Evolutionary conservation across 164 flowering plant genomes (phyloP), one percentile per base, ranked within the genome.

Genomic region (Umbilicus rupestris): DNA sequence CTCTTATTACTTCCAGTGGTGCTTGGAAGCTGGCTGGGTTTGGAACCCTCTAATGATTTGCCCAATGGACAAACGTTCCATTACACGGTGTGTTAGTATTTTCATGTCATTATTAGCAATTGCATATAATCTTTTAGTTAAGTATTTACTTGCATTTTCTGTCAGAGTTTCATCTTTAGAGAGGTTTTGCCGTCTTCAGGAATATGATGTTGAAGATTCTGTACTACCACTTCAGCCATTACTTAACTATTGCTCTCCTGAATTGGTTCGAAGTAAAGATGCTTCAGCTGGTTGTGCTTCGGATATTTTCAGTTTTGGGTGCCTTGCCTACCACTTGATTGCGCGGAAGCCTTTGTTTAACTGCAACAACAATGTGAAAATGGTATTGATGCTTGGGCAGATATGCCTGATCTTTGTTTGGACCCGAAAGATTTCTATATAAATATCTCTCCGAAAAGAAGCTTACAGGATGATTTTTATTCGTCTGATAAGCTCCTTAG

Each of bases 11-110:
- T 64, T 82, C 85, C 12, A 85, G 75, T 78, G 98, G 98, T 70
- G 92, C 98, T 72, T 94, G 98, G 98, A 94, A 94, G 78, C 96
- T 94, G 67, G 90, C 88, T 72, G 97, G 97, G 63, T 94, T 94
- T 82, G 87, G 97, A 82, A 69, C 69, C 76, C 41, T 69, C 92
- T 29, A 74, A 81, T 47, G 86, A 82, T 72, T 69, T 67, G 52
- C 59, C 80, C 57, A 79, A 67, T 70, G 69, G 69, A 67, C 98
- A 79, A 64, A 65, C 86, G 37, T 94, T 94, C 70, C 97, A 91
- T 73, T 94, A 84, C 80, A 71, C 95, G 74, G 98, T 94, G 74
- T 82, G 98, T 79, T 39, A n/a, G 65, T 22, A 22, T 22, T 69
- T 41, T 30, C 33, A 15, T 60, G 11, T 3, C 50, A 42, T 57